phyloP scores from a whole-genome alignment of 1,284 basidiomycete genomes.

The Pulchroboletus neoregius region DNA sequence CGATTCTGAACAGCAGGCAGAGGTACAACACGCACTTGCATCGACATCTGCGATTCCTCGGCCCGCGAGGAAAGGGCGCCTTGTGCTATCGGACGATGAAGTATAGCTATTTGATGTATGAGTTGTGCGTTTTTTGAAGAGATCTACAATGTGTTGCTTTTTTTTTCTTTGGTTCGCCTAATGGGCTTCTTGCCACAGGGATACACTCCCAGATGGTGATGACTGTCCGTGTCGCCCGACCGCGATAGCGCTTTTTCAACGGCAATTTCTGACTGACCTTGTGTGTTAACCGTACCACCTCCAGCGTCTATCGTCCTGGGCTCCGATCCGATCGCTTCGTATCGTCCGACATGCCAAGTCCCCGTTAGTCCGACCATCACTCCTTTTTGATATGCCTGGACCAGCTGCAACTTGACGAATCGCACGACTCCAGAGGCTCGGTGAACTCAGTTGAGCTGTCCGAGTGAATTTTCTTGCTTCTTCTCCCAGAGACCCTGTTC shows the following conservation, averaged over 20 bases:
- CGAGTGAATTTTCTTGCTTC: slow-evolving; percentile 2
- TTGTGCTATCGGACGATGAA: slow-evolving; percentile 47
- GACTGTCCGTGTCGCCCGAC: too few species aligned
- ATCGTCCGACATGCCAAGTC: slow-evolving; percentile 13
- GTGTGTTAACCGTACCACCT: slow-evolving; percentile 6
- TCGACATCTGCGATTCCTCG: slow-evolving; percentile 11
- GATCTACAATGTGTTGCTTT: slow-evolving; percentile 5
- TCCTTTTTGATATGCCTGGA: neutral
- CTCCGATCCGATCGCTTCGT: slow-evolving; percentile 20
- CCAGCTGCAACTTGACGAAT: neutral
- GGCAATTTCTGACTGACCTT: neutral
- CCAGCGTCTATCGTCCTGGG: slow-evolving; percentile 5
- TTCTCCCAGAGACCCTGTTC: neutral
- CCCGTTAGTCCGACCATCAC: slow-evolving; percentile 5
- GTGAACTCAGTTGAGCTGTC: slow-evolving; percentile 13
- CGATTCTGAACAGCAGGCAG: slow-evolving; percentile 19
- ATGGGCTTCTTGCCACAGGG: slow-evolving; percentile 12
- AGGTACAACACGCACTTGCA: neutral
- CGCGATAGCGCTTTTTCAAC: neutral
- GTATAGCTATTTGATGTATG: slow-evolving; percentile 17
- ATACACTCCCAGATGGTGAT: neutral
- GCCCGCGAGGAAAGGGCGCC: slow-evolving; percentile 31
- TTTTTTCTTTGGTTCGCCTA: neutral
- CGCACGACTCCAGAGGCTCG: neutral
- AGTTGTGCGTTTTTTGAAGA: slow-evolving; percentile 5